Evolutionary conservation across 495 filamentous ascomycete genomes (phyloP).

Genomic region (Podospora anserina): DNA sequence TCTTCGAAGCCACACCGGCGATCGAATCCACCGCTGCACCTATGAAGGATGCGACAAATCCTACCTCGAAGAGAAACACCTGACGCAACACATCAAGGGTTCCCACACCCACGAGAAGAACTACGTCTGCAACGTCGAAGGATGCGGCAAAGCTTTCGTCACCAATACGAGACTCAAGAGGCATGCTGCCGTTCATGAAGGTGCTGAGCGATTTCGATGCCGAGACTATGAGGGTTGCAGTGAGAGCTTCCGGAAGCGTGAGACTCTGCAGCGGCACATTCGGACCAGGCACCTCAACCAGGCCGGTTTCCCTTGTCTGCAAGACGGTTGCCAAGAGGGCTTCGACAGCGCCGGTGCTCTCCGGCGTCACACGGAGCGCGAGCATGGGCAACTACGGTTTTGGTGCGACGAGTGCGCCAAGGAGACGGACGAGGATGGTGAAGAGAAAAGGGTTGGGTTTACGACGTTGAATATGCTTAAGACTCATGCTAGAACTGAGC

Average conservation of each 20-base stretch:
- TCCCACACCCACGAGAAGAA: conserved; percentile 70
- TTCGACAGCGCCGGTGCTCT: conserved; percentile 71
- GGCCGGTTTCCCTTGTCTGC: conserved; percentile 65
- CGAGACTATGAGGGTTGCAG: conserved; percentile 69
- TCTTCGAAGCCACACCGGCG: conserved; percentile 73
- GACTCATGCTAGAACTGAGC: conserved; percentile 64
- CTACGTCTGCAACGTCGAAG: conserved; percentile 64
- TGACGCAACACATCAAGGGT: conserved; percentile 77
- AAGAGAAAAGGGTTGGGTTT: conserved; percentile 53
- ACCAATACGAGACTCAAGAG: conserved; percentile 69
- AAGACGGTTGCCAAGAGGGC: conserved; percentile 61
- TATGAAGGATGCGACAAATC: conserved; percentile 69
- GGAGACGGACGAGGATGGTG: conserved; percentile 23
- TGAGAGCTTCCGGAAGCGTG: conserved; percentile 80
- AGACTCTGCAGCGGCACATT: conserved; percentile 82
- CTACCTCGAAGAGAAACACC: conserved; percentile 77
- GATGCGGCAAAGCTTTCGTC: conserved; percentile 76
- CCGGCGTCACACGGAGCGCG: conserved; percentile 63
- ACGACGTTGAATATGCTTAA: conserved; percentile 66
- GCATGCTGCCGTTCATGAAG: conserved; percentile 66
- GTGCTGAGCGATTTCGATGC: conserved; percentile 66
- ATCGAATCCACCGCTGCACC: conserved; percentile 68
- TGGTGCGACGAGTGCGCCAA: conserved; percentile 66
- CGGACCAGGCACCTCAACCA: conserved; percentile 64
- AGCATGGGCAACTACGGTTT: conserved; percentile 66